Evolutionary conservation across 2,329 filamentous ascomycete species (phyloP), one percentile per base, ranked within the genome.

Genomic region (Parafenestella ontariensis): DNA sequence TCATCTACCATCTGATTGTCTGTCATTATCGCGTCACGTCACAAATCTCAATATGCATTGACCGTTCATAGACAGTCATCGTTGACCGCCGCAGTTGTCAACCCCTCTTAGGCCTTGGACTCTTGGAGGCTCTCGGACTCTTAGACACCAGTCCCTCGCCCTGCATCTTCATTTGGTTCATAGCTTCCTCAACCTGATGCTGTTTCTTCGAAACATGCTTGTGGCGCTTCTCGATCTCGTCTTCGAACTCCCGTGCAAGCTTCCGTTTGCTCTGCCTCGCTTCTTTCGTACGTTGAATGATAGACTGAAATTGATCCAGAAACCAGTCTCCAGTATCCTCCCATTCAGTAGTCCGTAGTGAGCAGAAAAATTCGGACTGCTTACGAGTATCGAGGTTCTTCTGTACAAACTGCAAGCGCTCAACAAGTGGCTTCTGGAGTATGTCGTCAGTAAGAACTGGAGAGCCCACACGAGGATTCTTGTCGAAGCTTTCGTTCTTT

Each of bases 301-400:
- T 73, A 4, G 77, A 71, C 43, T 76, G 76, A 62, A 88, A 87
- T 45, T 79, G 78, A 1, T 82, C 80, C 1, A 87, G 76, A 41
- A 88, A 81, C 79, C 85, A 84, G 52, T 86, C 83, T 2, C 86
- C 86, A 20, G 84, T 83, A 41, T 85, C 80, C 71, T 88, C 86
- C 83, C 86, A 87, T 57, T 87, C 79, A 3, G 77, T 70, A 15
- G 86, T 78, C 0, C 76, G 72, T 36, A 88, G 75, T 9, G 77
- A 79, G 1, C 76, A 72, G 58, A 88, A 81, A 68, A 87, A 85
- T 0, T 71, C 61, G 3, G 70, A 68, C 55, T 85, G 82, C 3
- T 80, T 74, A 23, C 72, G 46, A 1, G 56, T 28, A 24, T 58
- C 55, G 7, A 73, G 56, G 4, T 62, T 63, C 21, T 64, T 53